Percentiles rank a stretch among this genome's conserved stretches.
Conservation (phyloP, 2,329 filamentous ascomycete species). For the Zopfia rhizophila region DNA sequence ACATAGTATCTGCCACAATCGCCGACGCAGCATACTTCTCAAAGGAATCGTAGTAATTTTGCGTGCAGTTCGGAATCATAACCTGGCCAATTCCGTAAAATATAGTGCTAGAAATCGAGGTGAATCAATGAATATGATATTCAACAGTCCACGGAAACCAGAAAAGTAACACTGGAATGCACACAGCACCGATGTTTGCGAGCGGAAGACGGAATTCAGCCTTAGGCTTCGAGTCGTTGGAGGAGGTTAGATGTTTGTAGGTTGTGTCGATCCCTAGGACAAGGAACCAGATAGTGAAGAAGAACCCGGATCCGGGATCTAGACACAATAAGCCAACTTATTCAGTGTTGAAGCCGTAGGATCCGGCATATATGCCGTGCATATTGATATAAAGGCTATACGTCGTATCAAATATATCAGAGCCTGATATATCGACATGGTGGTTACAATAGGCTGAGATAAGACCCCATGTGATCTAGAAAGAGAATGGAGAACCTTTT, state of each 20-base stretch:
- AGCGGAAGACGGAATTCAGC: constrained; percentile 59
- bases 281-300: constrained; percentile 58
- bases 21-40: constrained; percentile 62
- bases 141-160: constrained; percentile 57
- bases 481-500: constrained; percentile 52
- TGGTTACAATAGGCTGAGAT: constrained; percentile 58
- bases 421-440: constrained; percentile 59
- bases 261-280: constrained; percentile 60
- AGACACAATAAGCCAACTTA: constrained; percentile 59
- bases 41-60: constrained; percentile 66
- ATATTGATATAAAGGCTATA: constrained; percentile 62
- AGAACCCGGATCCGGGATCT: constrained; percentile 56
- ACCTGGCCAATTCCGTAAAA: constrained; percentile 65
- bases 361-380: constrained; percentile 56
- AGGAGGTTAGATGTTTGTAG: constrained; percentile 56
- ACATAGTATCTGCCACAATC: constrained; percentile 62
- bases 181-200: constrained; percentile 57
- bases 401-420: constrained; percentile 60
- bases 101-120: constrained; percentile 54
- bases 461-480: constrained; percentile 56
- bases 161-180: constrained; percentile 57
- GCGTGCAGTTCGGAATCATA: constrained; percentile 63
- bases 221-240: constrained; percentile 51
- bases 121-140: constrained; percentile 53
- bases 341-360: constrained; percentile 58